A percentile compares a stretch with the other conserved stretches of the same genome.
Evolutionary conservation across 2,329 filamentous ascomycete genomes (phyloP).

Genomic region (Monascus ruber): DNA sequence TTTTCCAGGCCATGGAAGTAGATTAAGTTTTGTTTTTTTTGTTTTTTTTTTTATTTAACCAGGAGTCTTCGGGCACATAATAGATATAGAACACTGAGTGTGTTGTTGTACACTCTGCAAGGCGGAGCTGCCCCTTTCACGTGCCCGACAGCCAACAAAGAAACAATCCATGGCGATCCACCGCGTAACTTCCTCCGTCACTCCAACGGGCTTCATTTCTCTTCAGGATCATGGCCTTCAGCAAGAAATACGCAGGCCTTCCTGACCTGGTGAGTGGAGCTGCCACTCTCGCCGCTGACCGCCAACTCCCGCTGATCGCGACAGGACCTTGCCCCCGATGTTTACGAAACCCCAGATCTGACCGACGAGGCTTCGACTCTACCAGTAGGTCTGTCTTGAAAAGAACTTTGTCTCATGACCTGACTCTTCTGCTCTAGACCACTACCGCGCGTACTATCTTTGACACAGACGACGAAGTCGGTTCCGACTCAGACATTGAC

Average conservation of each 20-base stretch:
- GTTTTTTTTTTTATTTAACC: no score
- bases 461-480: conserved; percentile 41
- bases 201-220: not conserved
- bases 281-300: not conserved
- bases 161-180: no score
- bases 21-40: no score
- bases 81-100: no score
- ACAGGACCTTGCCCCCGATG: conserved; percentile 82
- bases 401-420: not conserved
- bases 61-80: no score
- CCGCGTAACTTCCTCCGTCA: no score
- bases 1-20: no score
- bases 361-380: conserved; percentile 82
- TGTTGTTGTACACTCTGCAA: no score
- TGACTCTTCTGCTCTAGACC: conserved; percentile 22
- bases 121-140: no score
- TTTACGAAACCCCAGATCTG: conserved; percentile 91
- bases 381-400: conserved; percentile 45
- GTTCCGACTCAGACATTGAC: conserved; percentile 52
- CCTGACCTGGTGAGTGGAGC: conserved; percentile 57
- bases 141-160: no score
- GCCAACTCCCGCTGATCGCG: conserved; percentile 1
- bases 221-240: conserved; percentile 51
- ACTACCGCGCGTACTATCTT: conserved; percentile 45
- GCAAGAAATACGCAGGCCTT: conserved; percentile 70